These are phyloP conservation scores for Ophiostoma sp. DNA, from an alignment of 2,329 filamentous ascomycete genomes.

Conservation along the genomic window DNA sequence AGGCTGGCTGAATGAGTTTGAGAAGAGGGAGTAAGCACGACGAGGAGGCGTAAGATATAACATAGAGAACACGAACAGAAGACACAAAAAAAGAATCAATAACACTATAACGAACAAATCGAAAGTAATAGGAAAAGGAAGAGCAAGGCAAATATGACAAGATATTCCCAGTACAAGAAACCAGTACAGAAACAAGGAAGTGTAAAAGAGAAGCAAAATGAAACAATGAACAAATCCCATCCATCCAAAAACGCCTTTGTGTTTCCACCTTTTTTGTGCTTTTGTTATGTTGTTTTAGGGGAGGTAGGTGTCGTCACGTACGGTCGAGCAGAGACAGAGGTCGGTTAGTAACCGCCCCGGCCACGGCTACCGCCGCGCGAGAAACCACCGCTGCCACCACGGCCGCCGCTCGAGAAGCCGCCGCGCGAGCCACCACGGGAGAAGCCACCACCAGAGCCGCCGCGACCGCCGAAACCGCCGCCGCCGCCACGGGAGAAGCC, in stretches of 20 bases:
- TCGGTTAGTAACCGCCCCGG: slow-evolving; percentile 22
- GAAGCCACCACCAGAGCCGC: slow-evolving; percentile 32
- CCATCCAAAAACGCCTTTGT: slow-evolving; percentile 26
- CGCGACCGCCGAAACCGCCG: slow-evolving; percentile 31
- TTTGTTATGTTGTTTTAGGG: not conserved
- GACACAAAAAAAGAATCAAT: not conserved
- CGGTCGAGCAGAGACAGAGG: not conserved
- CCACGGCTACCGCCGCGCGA: slow-evolving; percentile 27
- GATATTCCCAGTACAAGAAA: not conserved
- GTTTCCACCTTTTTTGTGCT: slow-evolving; percentile 16
- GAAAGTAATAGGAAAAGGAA: not conserved
- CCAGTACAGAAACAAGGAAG: not conserved
- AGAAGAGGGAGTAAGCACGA: not conserved
- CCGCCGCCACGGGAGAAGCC: slow-evolving; percentile 32
- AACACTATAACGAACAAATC: slow-evolving; percentile 1
- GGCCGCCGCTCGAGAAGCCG: slow-evolving; percentile 28
- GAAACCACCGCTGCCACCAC: slow-evolving; percentile 22
- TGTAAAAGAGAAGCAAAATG: not conserved
- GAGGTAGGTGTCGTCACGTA: not conserved
- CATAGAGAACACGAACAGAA: not conserved
- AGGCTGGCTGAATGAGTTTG: slow-evolving; percentile 19
- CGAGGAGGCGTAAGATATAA: not conserved
- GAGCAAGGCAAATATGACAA: not conserved
- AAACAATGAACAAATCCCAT: slow-evolving; percentile 16
- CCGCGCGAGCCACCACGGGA: slow-evolving; percentile 36